Base-by-base conservation (phyloP, 805 yeast species). In the Yarrowia sp. region DNA sequence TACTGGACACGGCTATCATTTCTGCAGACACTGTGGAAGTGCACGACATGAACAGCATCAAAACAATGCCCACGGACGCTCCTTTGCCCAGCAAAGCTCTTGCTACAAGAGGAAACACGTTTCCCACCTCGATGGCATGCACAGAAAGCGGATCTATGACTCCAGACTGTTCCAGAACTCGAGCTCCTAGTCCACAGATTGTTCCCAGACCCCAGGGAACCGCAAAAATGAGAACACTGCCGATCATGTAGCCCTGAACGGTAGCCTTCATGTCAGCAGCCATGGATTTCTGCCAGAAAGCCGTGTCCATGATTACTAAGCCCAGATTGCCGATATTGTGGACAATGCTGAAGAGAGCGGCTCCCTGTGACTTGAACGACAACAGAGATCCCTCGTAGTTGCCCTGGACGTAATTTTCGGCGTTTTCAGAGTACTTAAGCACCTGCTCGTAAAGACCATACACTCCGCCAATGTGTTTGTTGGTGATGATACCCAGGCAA, bases 61-160 rank as follows among this genome's bases (percentile, higher is more conserved):
- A 72, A 36, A 80, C 81, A 10, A 91, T 82, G 42, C 91, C 91
- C 55, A 85, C 92, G 5, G 95, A 94, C 70, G 97, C 97, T 72
- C 92, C 90, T 73, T 84, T 88, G 68, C 97, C 97, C 79, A 91
- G 80, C 50, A 91, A 79, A 0, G 95, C 91, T 65, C 85, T 86
- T 0, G 96, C 93, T 30, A 95, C 90, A 70, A 84, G 83, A 9
- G 90, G 90, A 10, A 76, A 68, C 13, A 71, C 76, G 20, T 91
- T 80, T 44, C 97, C 97, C 69, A 82, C 80, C 61, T 83, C 77
- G 47, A 96, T 96, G 75, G 86, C 91, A 9, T 92, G 88, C 71
- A 96, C 94, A 85, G 91, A 91, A 5, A 82, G 74, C 46, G 92
- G 89, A 6, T 39, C 61, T 24, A 55, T 55, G n/a, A 55, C 43